A percentile compares a stretch with the other conserved stretches of the same genome.
These are phyloP conservation scores for Colletotrichum tabaci DNA, from an alignment of 2,329 filamentous ascomycete genomes.

Conservation along the genomic window DNA sequence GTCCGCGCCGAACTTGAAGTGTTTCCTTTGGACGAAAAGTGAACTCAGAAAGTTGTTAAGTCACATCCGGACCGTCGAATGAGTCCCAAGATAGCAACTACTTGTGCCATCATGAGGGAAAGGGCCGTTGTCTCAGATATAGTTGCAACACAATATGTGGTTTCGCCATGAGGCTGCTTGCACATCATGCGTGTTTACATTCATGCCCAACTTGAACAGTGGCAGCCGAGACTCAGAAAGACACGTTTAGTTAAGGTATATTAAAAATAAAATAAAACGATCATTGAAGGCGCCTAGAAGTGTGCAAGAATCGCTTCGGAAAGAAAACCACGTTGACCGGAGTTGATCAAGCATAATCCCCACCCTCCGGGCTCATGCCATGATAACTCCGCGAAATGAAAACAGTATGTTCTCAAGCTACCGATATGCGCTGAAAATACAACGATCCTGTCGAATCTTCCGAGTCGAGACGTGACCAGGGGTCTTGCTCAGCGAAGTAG, in stretches of 20 bases:
- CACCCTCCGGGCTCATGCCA: not conserved
- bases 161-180: not conserved
- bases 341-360: not conserved
- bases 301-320: not conserved
- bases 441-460: not conserved
- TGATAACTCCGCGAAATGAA: not conserved
- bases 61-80: not conserved
- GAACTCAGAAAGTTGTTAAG: not conserved
- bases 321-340: not conserved
- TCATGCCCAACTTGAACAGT: not conserved
- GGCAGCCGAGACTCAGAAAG: not conserved
- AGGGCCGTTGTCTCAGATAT: not conserved
- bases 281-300: not conserved
- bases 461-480: not conserved
- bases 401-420: not conserved
- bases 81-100: not conserved
- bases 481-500: not conserved
- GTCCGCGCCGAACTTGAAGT: not conserved
- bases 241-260: not conserved
- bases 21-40: not conserved
- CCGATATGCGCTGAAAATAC: too few species aligned
- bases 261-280: not conserved
- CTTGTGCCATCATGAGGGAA: not conserved
- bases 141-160: not conserved
- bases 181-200: not conserved